Evolutionary conservation across 2,329 filamentous ascomycete genomes (phyloP).

Genomic region (Nigrospora sphaerica): DNA sequence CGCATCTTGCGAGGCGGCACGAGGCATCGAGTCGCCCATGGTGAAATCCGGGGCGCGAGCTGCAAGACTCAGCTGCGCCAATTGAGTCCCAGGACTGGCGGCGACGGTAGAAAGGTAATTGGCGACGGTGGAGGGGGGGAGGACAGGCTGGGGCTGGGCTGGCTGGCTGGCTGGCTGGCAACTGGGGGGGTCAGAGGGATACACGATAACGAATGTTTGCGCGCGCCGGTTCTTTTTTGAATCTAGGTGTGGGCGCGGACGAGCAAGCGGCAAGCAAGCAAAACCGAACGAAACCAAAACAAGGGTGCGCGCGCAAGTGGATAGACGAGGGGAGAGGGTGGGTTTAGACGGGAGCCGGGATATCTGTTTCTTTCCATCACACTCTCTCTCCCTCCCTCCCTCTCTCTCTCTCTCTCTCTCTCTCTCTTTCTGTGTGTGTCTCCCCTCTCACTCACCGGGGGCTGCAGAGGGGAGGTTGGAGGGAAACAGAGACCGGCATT

Average conservation of each 20-base stretch:
- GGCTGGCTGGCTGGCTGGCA: not conserved
- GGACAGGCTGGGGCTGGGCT: not conserved
- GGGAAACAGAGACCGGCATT: too few relatives aligned
- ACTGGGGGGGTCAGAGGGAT: not conserved
- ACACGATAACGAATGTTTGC: slow-evolving; percentile 1
- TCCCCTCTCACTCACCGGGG: too few relatives aligned
- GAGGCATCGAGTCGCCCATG: not conserved
- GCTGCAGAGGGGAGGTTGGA: too few relatives aligned
- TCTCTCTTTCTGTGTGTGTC: too few relatives aligned
- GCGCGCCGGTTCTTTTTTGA: not conserved
- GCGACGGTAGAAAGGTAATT: not conserved
- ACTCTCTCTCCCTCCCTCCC: too few relatives aligned
- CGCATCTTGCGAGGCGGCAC: not conserved
- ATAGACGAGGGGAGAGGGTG: too few relatives aligned
- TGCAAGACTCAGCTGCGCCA: not conserved
- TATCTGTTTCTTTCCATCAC: too few relatives aligned
- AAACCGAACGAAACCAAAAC: too few relatives aligned
- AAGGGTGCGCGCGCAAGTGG: too few relatives aligned
- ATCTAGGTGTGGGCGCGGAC: not conserved
- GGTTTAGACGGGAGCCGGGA: too few relatives aligned
- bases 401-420: too few relatives aligned
- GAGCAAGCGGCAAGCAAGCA: too few relatives aligned
- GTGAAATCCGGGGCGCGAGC: not conserved
- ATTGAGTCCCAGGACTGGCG: not conserved
- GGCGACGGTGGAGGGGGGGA: not conserved